A percentile compares a stretch with the other conserved stretches of the same genome.
Conservation (phyloP, 1,284 basidiomycete genomes). For the Austroboletus sp. region DNA sequence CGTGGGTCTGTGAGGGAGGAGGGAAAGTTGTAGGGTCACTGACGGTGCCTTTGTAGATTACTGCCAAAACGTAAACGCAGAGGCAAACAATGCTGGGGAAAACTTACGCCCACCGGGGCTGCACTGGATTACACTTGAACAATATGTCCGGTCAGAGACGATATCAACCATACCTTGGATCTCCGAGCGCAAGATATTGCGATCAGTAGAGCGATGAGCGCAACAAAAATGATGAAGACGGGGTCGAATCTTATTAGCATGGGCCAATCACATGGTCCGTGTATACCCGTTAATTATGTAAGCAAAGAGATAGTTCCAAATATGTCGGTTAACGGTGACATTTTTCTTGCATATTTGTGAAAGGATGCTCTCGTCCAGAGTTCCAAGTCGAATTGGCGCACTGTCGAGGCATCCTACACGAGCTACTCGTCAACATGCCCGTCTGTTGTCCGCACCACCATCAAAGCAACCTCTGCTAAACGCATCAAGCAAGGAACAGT, state of each 20-base stretch:
- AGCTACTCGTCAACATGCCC: slow-evolving; percentile 5
- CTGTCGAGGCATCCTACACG: too few species aligned
- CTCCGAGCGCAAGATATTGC: slow-evolving; percentile 35
- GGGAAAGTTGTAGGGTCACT: slow-evolving; percentile 94
- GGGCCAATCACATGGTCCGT: slow-evolving; percentile 15
- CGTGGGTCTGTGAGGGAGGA: slow-evolving; percentile 71
- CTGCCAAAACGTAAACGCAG: slow-evolving; percentile 36
- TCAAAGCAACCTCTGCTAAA: slow-evolving; percentile 6
- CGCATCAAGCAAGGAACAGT: neutral
- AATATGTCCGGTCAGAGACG: neutral
- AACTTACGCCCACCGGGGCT: slow-evolving; percentile 68
- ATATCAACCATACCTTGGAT: slow-evolving; percentile 30
- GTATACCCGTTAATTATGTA: neutral
- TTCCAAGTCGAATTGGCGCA: too few species aligned
- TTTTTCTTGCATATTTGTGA: too few species aligned
- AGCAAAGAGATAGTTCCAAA: too few species aligned
- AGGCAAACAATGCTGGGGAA: neutral
- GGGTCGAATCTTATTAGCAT: too few species aligned
- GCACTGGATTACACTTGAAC: slow-evolving; percentile 33
- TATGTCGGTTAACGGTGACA: too few species aligned
- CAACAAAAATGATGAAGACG: slow-evolving; percentile 48
- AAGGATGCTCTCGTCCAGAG: too few species aligned
- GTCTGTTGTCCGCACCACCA: slow-evolving; percentile 12
- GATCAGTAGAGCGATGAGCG: slow-evolving; percentile 44
- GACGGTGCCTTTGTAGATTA: slow-evolving; percentile 87